Conservation (phyloP, 1,284 basidiomycete genomes). For the Ceratobasidium sp. region DNA sequence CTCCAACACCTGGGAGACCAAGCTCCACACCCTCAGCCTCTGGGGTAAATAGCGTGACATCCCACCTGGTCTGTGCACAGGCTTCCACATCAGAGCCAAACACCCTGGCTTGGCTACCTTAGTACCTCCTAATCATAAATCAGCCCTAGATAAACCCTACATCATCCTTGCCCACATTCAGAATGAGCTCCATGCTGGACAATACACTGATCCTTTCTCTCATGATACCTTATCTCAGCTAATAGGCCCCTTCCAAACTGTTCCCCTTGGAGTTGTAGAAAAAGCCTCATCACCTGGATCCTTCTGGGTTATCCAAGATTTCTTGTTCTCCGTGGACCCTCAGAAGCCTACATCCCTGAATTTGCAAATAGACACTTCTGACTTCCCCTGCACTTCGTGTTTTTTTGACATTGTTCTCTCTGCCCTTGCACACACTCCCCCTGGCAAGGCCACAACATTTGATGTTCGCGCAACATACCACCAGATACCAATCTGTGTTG, state of each 20-base stretch:
- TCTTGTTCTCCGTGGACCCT: constrained; percentile 60
- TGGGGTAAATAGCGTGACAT: not conserved
- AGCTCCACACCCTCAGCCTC: not conserved
- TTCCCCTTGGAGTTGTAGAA: constrained; percentile 12
- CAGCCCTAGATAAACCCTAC: not conserved
- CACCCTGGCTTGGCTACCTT: not conserved
- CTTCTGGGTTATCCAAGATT: constrained; percentile 59
- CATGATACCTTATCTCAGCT: not conserved
- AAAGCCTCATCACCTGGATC: constrained; percentile 55
- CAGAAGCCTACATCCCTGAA: constrained; percentile 63
- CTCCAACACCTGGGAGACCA: not conserved
- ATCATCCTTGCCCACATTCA: constrained; percentile 17
- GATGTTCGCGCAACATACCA: constrained; percentile 57
- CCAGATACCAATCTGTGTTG: constrained; percentile 55
- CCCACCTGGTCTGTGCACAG: not conserved
- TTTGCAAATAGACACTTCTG: constrained; percentile 53
- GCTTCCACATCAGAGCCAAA: constrained; percentile 1
- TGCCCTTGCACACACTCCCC: constrained; percentile 55
- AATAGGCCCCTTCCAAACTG: constrained; percentile 38
- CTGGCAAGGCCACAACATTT: constrained; percentile 55
- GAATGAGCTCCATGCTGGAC: no score
- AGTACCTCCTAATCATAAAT: constrained; percentile 26
- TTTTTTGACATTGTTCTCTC: constrained; percentile 55
- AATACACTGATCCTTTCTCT: constrained; percentile 32
- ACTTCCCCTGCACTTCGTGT: constrained; percentile 61